phyloP scores from a whole-genome alignment of 352 stramenopile species.

The Phytophthora hibernalis region DNA sequence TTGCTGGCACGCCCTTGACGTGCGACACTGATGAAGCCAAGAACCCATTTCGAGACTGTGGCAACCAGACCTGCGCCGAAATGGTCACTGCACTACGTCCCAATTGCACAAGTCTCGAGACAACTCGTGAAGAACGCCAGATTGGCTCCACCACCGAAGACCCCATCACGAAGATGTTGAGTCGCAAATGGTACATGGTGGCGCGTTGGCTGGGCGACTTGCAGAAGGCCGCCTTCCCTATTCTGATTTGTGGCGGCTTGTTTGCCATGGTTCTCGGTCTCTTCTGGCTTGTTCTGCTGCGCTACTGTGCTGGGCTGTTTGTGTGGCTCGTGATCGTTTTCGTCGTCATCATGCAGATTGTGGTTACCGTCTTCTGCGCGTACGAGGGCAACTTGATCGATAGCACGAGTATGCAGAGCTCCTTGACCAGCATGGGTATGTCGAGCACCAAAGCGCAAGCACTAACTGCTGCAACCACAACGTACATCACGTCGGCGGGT shows the following conservation, averaged over 20 bases:
- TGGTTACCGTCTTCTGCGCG: slow-evolving; percentile 80
- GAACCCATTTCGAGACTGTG: slow-evolving; percentile 67
- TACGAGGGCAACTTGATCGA: slow-evolving; percentile 75
- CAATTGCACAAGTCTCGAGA: slow-evolving; percentile 68
- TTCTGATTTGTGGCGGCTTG: slow-evolving; percentile 76
- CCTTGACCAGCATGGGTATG: slow-evolving; percentile 63
- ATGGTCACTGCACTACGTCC: slow-evolving; percentile 45
- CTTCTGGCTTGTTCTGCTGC: slow-evolving; percentile 77
- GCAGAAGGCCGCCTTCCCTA: slow-evolving; percentile 77
- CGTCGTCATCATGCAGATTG: slow-evolving; percentile 67
- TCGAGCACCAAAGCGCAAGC: slow-evolving; percentile 39
- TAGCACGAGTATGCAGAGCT: slow-evolving; percentile 50
- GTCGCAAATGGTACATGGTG: slow-evolving; percentile 74
- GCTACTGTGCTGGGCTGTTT: slow-evolving; percentile 79
- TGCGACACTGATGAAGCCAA: slow-evolving; percentile 50
- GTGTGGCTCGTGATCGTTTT: slow-evolving; percentile 83
- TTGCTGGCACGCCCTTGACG: slow-evolving; percentile 27
- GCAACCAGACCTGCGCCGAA: slow-evolving; percentile 53
- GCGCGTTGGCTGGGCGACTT: slow-evolving; percentile 81
- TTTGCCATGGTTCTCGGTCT: slow-evolving; percentile 76
- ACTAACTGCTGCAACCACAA: slow-evolving; percentile 51
- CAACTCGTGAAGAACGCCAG: slow-evolving; percentile 47
- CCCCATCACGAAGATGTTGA: slow-evolving; percentile 64
- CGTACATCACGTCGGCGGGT: slow-evolving; percentile 62
- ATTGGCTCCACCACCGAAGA: slow-evolving; percentile 52